These are phyloP conservation scores for Eimeria maxima DNA, from an alignment of 169 alveolate species.

Conservation along the genomic window DNA sequence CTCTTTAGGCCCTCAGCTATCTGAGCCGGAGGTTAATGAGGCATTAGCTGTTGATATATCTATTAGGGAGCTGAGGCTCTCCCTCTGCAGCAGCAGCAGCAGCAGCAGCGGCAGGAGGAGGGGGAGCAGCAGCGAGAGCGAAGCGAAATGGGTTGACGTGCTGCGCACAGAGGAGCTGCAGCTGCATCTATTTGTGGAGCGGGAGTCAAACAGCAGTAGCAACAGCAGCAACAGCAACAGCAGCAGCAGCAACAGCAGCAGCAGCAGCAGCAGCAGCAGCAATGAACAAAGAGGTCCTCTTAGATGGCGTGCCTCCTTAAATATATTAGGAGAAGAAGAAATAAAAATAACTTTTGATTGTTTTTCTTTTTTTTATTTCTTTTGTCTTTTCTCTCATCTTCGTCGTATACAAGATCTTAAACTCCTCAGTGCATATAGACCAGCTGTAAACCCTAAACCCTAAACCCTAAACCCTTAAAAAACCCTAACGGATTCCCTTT, in stretches of 20 bases:
- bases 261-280: constrained; percentile 67
- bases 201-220: constrained; percentile 24
- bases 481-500: not conserved
- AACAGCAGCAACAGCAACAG: constrained; percentile 38
- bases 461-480: constrained; percentile 4
- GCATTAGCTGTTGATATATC: constrained; percentile 46
- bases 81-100: constrained; percentile 60
- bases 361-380: not conserved
- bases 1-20: constrained; percentile 31
- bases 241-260: constrained; percentile 58
- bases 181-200: constrained; percentile 42
- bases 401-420: not conserved
- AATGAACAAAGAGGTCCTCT: constrained; percentile 50
- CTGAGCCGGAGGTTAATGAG: constrained; percentile 17
- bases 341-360: not conserved
- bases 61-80: constrained; percentile 31
- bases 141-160: constrained; percentile 44
- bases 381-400: not conserved
- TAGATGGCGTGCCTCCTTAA: constrained; percentile 31
- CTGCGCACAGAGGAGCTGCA: constrained; percentile 32
- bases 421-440: constrained; percentile 59
- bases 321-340: constrained; percentile 2
- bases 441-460: constrained; percentile 63
- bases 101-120: constrained; percentile 49
- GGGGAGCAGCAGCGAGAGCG: constrained; percentile 9